Percentiles rank a stretch among this genome's conserved stretches.
phyloP scores from a whole-genome alignment of 768 basidiomycete genomes.

The Suillus cothurnatus region DNA sequence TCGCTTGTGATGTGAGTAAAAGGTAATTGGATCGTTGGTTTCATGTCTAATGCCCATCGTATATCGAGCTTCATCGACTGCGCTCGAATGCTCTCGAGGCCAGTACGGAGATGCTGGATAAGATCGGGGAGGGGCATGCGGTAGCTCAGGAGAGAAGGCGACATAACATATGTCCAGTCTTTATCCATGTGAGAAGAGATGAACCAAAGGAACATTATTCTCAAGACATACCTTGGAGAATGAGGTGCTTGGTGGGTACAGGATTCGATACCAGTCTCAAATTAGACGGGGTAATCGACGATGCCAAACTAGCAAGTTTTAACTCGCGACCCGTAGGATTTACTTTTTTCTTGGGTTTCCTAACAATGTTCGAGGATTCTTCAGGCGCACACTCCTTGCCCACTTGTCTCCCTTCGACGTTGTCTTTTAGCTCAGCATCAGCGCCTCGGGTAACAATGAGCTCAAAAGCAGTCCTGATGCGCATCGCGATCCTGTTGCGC shows the following conservation, averaged over 20 bases:
- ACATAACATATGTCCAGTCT: slow-evolving; percentile 34
- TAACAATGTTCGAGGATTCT: neutral
- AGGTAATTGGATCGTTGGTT: neutral
- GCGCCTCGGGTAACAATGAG: slow-evolving; percentile 8
- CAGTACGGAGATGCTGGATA: slow-evolving; percentile 24
- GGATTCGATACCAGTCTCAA: neutral
- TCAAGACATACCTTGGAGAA: slow-evolving; percentile 22
- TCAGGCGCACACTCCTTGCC: neutral
- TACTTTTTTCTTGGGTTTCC: slow-evolving; percentile 1
- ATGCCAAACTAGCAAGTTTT: neutral
- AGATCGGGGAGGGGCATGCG: slow-evolving; percentile 26
- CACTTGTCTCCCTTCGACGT: neutral
- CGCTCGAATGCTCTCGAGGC: slow-evolving; percentile 15
- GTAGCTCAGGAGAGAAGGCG: slow-evolving; percentile 26
- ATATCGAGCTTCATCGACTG: slow-evolving; percentile 10
- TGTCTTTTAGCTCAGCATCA: neutral
- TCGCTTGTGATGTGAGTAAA: neutral
- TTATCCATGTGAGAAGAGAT: neutral
- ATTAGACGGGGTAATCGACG: neutral
- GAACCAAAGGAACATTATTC: no score
- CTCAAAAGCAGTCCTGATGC: slow-evolving; percentile 8
- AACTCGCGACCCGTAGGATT: neutral
- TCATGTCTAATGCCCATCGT: neutral
- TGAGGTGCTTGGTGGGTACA: slow-evolving; percentile 1
- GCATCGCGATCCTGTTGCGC: slow-evolving; percentile 9